Base-by-base conservation (phyloP, 441 rosid genomes). In the Gossypium laxum region DNA sequence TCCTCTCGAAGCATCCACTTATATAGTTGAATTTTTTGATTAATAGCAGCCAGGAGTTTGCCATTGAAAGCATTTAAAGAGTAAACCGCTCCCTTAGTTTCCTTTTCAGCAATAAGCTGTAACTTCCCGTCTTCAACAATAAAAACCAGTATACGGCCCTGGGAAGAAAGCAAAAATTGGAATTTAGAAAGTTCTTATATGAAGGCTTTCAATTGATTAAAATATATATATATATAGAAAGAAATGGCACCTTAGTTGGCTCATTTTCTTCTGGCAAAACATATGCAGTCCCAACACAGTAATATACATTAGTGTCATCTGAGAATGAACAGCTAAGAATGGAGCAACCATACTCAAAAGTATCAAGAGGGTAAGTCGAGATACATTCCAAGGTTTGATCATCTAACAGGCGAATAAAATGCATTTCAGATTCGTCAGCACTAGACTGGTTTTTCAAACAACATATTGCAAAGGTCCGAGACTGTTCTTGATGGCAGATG, bases 1-100 rank as follows among this genome's bases (percentile, higher is more conserved):
- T 95, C 99, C 72, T 95, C 98, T 22, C 99, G 87, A 55, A 85
- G 89, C 97, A 85, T 89, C 99, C 98, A 92, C 82, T 91, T 95
- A 77, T 88, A 92, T 76, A 95, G 78, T 78, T 95, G 98, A 63
- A 95, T 92, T 74, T 95, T 92, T 80, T 92, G 98, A 81, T 92
- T 95, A 51, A 95, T 95, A 68, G 95, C 97, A 75, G 98, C 98
- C 10, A 92, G 88, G 63, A 94, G 80, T 73, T 92, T 94, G 15
- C 98, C 97, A 78, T 94, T 92, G 75, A 94, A 94, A 67, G 98
- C 91, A 80, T 89, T 92, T 72, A 94, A 80, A 63, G 93, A 87
- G 77, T 92, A 91, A 34, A 90, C 98, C 17, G 99, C 88, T 66
- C 99, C 98, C 79, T 89, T 94, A 17, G 98, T 94, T 84, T 94